phyloP scores from a whole-genome alignment of 2,329 filamentous ascomycete species.

The Diaporthe ilicicola region DNA sequence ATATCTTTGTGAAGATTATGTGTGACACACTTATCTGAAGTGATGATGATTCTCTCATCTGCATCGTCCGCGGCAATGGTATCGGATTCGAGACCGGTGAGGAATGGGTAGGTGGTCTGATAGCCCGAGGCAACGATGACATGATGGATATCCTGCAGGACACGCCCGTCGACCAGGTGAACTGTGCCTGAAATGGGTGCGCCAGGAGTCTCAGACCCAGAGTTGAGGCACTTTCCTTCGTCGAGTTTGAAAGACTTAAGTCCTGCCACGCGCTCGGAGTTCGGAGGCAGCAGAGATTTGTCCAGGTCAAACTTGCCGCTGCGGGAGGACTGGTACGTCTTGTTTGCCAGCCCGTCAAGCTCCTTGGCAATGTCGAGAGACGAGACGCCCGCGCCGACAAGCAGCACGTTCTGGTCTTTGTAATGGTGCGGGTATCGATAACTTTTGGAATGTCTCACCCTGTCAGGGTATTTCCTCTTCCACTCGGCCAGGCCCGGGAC shows the following conservation, averaged over 20 bases:
- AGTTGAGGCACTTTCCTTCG: conserved; percentile 36
- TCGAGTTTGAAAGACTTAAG: conserved; percentile 55
- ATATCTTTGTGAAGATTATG: conserved; percentile 77
- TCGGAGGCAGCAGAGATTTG: conserved; percentile 59
- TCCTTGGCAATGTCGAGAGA: conserved; percentile 53
- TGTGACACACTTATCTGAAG: conserved; percentile 65
- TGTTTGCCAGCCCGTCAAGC: conserved; percentile 46
- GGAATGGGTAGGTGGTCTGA: conserved; percentile 72
- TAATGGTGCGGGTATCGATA: conserved; percentile 72
- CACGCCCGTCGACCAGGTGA: conserved; percentile 60
- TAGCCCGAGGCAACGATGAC: conserved; percentile 76
- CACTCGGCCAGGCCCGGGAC: conserved; percentile 66
- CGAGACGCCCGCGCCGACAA: conserved; percentile 61
- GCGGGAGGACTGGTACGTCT: conserved; percentile 61
- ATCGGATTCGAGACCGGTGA: conserved; percentile 56
- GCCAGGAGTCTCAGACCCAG: background rate
- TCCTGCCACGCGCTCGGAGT: conserved; percentile 60
- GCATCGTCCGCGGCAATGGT: conserved; percentile 53
- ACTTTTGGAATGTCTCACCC: conserved; percentile 74
- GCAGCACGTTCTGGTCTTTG: conserved; percentile 55
- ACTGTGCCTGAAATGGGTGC: conserved; percentile 58
- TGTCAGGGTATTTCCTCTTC: conserved; percentile 60
- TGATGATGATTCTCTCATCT: conserved; percentile 64
- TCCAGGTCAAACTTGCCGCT: conserved; percentile 69
- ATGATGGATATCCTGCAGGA: conserved; percentile 64